Conservation (phyloP, 202 grass and related monocot species). For the Tripidium arundinaceum region DNA sequence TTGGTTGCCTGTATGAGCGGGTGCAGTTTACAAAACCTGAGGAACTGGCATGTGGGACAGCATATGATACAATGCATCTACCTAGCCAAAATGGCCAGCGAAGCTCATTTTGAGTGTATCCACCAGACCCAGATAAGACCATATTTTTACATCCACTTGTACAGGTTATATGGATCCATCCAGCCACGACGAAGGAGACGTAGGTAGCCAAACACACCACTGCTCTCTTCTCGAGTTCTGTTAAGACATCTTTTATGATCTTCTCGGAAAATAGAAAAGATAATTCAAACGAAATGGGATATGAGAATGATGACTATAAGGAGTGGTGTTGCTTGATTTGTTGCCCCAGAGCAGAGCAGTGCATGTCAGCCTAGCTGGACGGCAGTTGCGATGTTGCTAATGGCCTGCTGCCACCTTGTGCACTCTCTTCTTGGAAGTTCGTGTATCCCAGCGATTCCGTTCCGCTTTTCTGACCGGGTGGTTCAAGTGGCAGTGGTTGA, state of each 20-base stretch:
- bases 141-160: no score
- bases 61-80: no score
- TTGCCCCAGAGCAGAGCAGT: neutral
- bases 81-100: no score
- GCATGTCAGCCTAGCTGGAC: conserved; percentile 29
- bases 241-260: neutral
- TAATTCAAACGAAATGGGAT: neutral
- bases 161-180: no score
- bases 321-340: neutral
- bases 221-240: neutral
- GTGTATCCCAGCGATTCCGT: neutral
- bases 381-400: conserved; percentile 20
- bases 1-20: no score
- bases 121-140: no score
- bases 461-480: neutral
- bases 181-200: no score
- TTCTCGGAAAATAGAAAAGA: neutral
- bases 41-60: no score
- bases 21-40: no score
- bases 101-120: no score
- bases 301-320: neutral
- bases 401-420: neutral
- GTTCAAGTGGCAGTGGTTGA: neutral
- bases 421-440: neutral
- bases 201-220: no score